A percentile compares a stretch with the other conserved stretches of the same genome.
Evolutionary conservation across 2,329 filamentous ascomycete genomes (phyloP).

Genomic region (Gliomastix tumulicola): DNA sequence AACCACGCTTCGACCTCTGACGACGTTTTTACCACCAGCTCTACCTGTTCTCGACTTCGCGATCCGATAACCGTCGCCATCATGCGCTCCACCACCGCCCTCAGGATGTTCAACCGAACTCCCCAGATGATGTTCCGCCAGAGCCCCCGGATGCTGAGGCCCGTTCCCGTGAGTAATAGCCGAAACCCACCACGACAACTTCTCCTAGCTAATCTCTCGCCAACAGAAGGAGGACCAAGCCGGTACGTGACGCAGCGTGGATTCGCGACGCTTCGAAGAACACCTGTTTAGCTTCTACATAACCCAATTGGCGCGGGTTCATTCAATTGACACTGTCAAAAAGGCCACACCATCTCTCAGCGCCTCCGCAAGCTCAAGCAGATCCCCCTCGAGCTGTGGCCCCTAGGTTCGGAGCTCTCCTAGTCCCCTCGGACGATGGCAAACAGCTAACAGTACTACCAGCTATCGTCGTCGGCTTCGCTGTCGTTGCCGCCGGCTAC

Average conservation of each 20-base stretch:
- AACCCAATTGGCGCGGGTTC: not conserved
- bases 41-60: too few species aligned
- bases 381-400: constrained; percentile 89
- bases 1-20: not conserved
- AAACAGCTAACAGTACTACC: too few species aligned
- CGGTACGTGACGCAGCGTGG: constrained; percentile 54
- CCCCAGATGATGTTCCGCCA: constrained; percentile 61
- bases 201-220: too few species aligned
- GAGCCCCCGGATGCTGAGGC: constrained; percentile 59
- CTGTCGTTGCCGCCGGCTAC: constrained; percentile 74
- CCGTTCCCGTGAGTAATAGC: constrained; percentile 57
- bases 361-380: constrained; percentile 82
- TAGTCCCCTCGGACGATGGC: too few species aligned
- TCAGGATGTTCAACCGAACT: constrained; percentile 62
- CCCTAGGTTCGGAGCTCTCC: constrained; percentile 84
- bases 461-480: constrained; percentile 85
- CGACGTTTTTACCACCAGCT: not conserved
- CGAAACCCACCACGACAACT: too few species aligned
- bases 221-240: constrained; percentile 59
- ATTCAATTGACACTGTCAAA: constrained; percentile 6
- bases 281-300: not conserved
- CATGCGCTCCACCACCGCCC: constrained; percentile 59
- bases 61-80: constrained; percentile 22
- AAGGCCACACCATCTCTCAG: constrained; percentile 96
- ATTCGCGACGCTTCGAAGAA: not conserved